These are phyloP conservation scores for Termitomyces eurrhizus DNA, from an alignment of 768 basidiomycete species.

Conservation along the genomic window DNA sequence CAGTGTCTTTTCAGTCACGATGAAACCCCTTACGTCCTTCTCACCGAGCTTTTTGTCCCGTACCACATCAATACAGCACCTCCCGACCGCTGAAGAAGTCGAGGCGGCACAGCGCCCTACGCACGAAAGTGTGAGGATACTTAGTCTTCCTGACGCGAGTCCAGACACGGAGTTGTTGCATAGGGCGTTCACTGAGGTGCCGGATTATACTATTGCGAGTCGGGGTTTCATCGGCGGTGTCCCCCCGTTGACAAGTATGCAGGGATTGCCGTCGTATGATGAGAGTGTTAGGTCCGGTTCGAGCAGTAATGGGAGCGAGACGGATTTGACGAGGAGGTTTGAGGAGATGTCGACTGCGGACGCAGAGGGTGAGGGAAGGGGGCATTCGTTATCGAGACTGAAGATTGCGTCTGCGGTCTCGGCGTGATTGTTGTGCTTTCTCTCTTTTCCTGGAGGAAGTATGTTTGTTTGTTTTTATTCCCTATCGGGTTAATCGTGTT, in stretches of 20 bases:
- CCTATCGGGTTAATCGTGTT: background rate
- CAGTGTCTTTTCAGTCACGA: conserved; percentile 50
- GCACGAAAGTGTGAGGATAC: conserved; percentile 11
- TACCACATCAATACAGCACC: conserved; percentile 4
- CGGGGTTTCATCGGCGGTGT: conserved; percentile 90
- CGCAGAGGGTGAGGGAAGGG: background rate
- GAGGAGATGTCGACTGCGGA: conserved; percentile 1
- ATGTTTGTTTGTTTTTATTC: background rate
- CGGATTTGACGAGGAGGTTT: conserved; percentile 18
- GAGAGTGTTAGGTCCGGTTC: conserved; percentile 41
- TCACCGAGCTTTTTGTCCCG: conserved; percentile 32
- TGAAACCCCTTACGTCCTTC: conserved; percentile 60
- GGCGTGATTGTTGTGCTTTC: background rate
- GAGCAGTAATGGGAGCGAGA: conserved; percentile 9
- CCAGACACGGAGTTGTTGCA: conserved; percentile 39
- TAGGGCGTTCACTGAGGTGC: conserved; percentile 72
- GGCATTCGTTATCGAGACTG: background rate
- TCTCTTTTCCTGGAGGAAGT: background rate
- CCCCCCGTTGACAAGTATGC: conserved; percentile 74
- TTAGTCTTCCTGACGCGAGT: conserved; percentile 13
- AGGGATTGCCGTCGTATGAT: conserved; percentile 84
- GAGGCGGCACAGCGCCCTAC: conserved; percentile 16
- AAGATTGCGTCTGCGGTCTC: background rate
- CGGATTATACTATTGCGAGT: conserved; percentile 81
- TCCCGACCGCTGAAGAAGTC: conserved; percentile 2